These are phyloP conservation scores for Bruguiera parviflora DNA, from an alignment of 345 rosid species.

Conservation along the genomic window DNA sequence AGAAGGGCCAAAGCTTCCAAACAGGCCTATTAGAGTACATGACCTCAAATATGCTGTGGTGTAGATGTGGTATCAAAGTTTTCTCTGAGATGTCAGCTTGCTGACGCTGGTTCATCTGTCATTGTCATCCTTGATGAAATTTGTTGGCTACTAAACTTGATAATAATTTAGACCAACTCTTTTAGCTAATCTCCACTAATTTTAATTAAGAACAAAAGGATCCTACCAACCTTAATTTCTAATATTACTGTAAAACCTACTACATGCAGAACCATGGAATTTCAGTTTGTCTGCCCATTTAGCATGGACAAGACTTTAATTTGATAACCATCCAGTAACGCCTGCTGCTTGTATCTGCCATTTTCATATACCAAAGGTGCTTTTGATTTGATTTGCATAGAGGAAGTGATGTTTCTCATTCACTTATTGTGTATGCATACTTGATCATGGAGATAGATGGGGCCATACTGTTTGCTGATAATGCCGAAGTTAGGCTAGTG, in stretches of 20 bases:
- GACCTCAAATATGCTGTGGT: slow-evolving; percentile 74
- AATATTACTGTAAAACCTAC: too few species aligned
- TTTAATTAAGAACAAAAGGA: too few species aligned
- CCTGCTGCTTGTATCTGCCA: slow-evolving; percentile 4
- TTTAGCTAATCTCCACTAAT: not conserved
- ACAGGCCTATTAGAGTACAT: slow-evolving; percentile 69
- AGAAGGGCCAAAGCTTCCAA: slow-evolving; percentile 89
- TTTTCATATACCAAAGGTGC: slow-evolving; percentile 1
- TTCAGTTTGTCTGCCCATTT: too few species aligned
- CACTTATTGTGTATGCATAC: slow-evolving; percentile 34
- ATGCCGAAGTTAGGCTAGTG: too few species aligned
- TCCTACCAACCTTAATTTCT: too few species aligned
- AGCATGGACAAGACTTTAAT: not conserved
- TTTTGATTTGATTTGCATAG: slow-evolving; percentile 50
- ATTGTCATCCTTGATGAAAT: slow-evolving; percentile 94
- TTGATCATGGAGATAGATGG: too few species aligned
- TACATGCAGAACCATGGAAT: too few species aligned
- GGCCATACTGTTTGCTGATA: too few species aligned
- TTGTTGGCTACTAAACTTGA: slow-evolving; percentile 93
- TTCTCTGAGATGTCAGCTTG: slow-evolving; percentile 60
- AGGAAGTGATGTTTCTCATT: slow-evolving; percentile 66
- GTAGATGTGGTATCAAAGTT: slow-evolving; percentile 68
- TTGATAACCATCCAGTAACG: not conserved
- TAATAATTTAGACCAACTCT: slow-evolving; percentile 26
- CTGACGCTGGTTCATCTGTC: slow-evolving; percentile 53